These are phyloP conservation scores for Pascua guehoae DNA, from an alignment of 1,284 basidiomycete genomes.

Conservation along the genomic window DNA sequence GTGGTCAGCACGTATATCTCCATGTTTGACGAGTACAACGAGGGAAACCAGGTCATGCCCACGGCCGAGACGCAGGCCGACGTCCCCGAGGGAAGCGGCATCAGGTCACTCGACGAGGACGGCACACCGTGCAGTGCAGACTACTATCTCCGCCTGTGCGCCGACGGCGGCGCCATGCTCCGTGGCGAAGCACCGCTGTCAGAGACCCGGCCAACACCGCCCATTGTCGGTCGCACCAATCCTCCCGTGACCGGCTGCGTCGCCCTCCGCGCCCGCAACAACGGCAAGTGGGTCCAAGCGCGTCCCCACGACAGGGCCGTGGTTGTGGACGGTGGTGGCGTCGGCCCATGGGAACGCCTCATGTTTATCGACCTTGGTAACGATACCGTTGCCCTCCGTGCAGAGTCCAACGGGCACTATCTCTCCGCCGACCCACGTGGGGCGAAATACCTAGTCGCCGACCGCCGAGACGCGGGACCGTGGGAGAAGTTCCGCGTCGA, in stretches of 20 bases:
- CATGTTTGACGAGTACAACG: conserved; percentile 24
- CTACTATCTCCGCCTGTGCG: conserved; percentile 21
- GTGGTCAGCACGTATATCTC: conserved; percentile 14
- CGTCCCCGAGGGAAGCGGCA: conserved; percentile 12
- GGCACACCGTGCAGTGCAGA: conserved; percentile 16
- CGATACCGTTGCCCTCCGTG: no score
- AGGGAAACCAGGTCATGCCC: conserved; percentile 19
- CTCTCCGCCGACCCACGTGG: no score
- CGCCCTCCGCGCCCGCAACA: conserved; percentile 5
- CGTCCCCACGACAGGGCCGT: conserved; percentile 5
- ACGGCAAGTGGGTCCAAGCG: conserved; percentile 9
- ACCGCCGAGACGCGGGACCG: no score
- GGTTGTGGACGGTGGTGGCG: conserved; percentile 10
- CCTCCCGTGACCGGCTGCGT: not conserved
- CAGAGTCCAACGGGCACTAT: no score
- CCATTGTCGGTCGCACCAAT: conserved; percentile 10
- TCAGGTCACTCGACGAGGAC: conserved; percentile 19
- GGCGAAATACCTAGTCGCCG: no score
- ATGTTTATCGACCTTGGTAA: not conserved
- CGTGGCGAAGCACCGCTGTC: conserved; percentile 3
- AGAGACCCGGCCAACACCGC: conserved; percentile 10
- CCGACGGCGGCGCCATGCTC: conserved; percentile 16
- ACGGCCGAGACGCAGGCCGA: conserved; percentile 14
- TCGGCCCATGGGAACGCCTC: conserved; percentile 10
- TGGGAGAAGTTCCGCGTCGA: not conserved